These are phyloP conservation scores for Cladosporium halotolerans DNA, from an alignment of 2,329 filamentous ascomycete species.

Conservation along the genomic window DNA sequence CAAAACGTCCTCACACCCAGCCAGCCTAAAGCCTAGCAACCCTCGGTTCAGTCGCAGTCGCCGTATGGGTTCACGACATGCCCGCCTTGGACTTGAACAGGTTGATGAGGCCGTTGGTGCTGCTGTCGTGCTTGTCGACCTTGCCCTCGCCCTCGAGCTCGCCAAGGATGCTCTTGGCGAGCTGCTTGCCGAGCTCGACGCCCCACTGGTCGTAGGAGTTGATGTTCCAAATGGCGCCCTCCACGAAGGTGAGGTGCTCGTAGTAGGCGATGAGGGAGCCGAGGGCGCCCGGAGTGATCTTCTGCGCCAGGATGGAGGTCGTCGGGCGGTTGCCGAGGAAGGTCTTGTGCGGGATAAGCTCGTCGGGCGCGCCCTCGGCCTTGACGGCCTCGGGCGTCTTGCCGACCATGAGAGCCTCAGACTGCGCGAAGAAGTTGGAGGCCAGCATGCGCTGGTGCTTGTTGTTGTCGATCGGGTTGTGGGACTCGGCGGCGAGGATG, in stretches of 20 bases:
- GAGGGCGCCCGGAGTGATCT: constrained; percentile 89
- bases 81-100: constrained; percentile 77
- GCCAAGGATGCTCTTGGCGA: constrained; percentile 63
- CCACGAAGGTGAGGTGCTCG: constrained; percentile 95
- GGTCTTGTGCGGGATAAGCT: constrained; percentile 94
- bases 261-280: constrained; percentile 98
- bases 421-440: constrained; percentile 85
- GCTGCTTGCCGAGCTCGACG: constrained; percentile 92
- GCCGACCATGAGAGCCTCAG: constrained; percentile 80
- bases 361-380: constrained; percentile 64
- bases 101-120: constrained; percentile 81
- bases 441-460: constrained; percentile 95
- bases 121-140: constrained; percentile 71
- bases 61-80: constrained; percentile 3
- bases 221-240: constrained; percentile 98
- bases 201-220: constrained; percentile 99
- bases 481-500: constrained; percentile 89
- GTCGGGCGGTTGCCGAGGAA: constrained; percentile 97
- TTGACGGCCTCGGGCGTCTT: constrained; percentile 77
- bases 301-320: constrained; percentile 85
- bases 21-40: not conserved
- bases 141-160: constrained; percentile 78
- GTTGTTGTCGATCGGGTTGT: constrained; percentile 90
- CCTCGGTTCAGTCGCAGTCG: not conserved
- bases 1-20: not conserved